phyloP scores from a whole-genome alignment of 441 rosid species.

The Corymbia calophylla region DNA sequence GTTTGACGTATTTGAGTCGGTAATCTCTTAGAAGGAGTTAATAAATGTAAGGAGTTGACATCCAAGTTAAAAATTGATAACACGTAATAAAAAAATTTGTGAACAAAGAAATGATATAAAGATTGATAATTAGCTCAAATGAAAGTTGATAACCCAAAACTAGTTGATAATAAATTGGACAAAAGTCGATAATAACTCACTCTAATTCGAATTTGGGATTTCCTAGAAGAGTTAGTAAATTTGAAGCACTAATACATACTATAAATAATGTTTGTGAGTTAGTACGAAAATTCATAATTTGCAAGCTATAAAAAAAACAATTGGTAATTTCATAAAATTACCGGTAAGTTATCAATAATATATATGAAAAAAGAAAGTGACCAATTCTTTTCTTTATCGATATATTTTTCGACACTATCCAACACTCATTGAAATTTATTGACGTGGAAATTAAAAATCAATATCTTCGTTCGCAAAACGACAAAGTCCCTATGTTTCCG shows the following conservation, averaged over 20 bases:
- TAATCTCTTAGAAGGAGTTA: background rate
- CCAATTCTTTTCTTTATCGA: background rate
- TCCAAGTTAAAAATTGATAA: background rate
- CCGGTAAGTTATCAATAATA: background rate
- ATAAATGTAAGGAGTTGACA: background rate
- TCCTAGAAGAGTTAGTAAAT: background rate
- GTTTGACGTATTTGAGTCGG: background rate
- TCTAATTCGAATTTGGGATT: too few relatives aligned
- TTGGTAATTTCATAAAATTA: background rate
- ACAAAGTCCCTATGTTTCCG: background rate
- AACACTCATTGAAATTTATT: background rate
- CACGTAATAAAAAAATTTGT: background rate
- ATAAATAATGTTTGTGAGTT: background rate
- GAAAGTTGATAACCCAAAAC: background rate
- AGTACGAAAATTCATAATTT: too few relatives aligned
- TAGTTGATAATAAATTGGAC: too few relatives aligned
- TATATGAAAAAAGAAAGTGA: background rate
- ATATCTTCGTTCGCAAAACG: background rate
- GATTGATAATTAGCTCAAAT: background rate
- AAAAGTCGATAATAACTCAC: background rate
- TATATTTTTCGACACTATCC: background rate
- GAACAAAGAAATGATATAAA: background rate
- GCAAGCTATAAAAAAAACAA: background rate
- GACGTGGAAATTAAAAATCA: background rate
- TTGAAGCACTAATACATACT: too few relatives aligned